Conservation (phyloP, 1,139 yeast genomes). For the Saccharomyces uvarum region DNA sequence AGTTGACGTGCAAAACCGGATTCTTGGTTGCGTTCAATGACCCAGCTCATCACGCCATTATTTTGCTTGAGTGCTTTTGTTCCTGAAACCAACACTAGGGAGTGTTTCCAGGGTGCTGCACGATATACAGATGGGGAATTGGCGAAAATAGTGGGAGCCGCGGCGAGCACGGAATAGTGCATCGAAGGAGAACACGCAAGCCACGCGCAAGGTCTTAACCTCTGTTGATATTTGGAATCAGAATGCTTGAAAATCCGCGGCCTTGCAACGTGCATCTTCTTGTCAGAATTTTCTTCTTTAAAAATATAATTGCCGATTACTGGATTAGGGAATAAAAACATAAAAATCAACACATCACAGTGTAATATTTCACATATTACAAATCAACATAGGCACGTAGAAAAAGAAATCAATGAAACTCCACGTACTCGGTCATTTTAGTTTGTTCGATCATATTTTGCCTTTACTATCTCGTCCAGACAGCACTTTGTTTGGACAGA, state of each 20-base stretch:
- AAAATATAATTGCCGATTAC: background rate
- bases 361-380: background rate
- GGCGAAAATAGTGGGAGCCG: background rate
- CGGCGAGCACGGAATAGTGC: background rate
- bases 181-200: background rate
- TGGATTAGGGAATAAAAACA: background rate
- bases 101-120: background rate
- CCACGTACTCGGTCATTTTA: background rate
- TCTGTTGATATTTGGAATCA: background rate
- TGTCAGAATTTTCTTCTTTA: background rate
- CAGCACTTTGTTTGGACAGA: background rate
- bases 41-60: background rate
- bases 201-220: background rate
- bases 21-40: background rate
- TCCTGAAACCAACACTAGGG: background rate
- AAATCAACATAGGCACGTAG: too few relatives aligned
- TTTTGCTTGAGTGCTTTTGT: too few relatives aligned
- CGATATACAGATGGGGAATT: background rate
- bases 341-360: background rate
- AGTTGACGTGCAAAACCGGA: background rate
- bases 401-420: background rate
- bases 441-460: background rate
- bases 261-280: background rate
- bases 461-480: background rate
- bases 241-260: background rate